Evolutionary conservation across 2,329 filamentous ascomycete species (phyloP), one percentile per base, ranked within the genome.

Genomic region (Exophiala dermatitidis): DNA sequence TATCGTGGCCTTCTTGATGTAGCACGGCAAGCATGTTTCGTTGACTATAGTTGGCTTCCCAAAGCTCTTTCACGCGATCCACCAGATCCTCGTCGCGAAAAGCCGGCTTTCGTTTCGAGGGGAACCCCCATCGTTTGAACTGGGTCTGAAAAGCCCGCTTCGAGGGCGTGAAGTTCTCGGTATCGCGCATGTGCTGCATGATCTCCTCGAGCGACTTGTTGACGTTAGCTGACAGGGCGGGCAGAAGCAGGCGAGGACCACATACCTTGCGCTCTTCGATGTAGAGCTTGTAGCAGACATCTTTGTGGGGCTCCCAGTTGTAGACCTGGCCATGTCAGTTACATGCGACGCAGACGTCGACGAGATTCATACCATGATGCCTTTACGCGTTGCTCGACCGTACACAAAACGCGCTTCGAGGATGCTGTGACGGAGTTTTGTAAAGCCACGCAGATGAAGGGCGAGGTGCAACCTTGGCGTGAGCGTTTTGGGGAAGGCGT

Each of bases 111-210:
- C 86, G 82, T 67, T 88, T 88, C 53, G 78, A 80, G 9, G 87
- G 86, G 62, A 93, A 91, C 5, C 81, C 79, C 88, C 88, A 93
- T 66, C 81, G 77, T 65, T 83, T 85, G 69, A 90, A 88, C 62
- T 89, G 85, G 2, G 77, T 82, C 68, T 89, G 86, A 57, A 85
- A 88, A 41, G 84, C 83, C 56, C 86, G 83, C 73, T 88, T 88
- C 68, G 86, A 87, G 26, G 87, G 86, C 31, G 80, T 75, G 68
- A 90, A 89, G 57, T 80, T 77, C 72, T 85, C 75, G 54, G 77
- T 73, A 52, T 73, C 73, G 59, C 76, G 81, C 77, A 89, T 84
- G 64, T 83, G 82, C 29, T 83, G 77, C 74, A 88, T 85, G 40
- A 93, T 85, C 60, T 90, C 83, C 63, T 86, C 82, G 53, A 90